A percentile compares a stretch with the other conserved stretches of the same genome.
Conservation (phyloP, 805 yeast species). For the Myxozyma vanderwaltii region DNA sequence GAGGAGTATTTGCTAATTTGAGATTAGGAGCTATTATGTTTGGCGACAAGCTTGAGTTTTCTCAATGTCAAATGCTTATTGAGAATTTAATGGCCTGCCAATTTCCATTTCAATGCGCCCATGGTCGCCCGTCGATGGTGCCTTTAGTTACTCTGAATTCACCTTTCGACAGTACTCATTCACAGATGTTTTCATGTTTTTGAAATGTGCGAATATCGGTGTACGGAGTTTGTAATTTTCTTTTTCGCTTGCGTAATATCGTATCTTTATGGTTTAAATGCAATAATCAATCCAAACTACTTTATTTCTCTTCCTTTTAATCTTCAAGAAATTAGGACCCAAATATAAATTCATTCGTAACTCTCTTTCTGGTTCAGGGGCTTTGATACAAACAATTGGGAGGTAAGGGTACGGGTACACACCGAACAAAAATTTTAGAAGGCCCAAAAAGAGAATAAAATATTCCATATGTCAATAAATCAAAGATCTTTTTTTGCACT, state of each 20-base stretch:
- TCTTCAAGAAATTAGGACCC: neutral
- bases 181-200: neutral
- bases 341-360: neutral
- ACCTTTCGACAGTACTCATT: neutral
- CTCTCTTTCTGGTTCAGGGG: conserved; percentile 1
- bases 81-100: conserved; percentile 50
- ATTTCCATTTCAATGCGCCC: conserved; percentile 80
- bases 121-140: conserved; percentile 74
- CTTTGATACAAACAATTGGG: neutral
- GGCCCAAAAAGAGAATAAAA: no score
- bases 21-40: conserved; percentile 62
- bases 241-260: no score
- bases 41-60: conserved; percentile 54
- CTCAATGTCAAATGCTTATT: conserved; percentile 53
- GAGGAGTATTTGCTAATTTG: neutral
- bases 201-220: neutral
- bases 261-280: no score
- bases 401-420: conserved; percentile 6
- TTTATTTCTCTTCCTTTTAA: no score
- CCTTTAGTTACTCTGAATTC: conserved; percentile 44
- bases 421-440: neutral
- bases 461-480: no score
- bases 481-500: neutral
- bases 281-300: no score
- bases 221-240: no score